A percentile compares a stretch with the other conserved stretches of the same genome.
These are phyloP conservation scores for Saccharomycopsis javanensis DNA, from an alignment of 805 yeast genomes.

Conservation along the genomic window DNA sequence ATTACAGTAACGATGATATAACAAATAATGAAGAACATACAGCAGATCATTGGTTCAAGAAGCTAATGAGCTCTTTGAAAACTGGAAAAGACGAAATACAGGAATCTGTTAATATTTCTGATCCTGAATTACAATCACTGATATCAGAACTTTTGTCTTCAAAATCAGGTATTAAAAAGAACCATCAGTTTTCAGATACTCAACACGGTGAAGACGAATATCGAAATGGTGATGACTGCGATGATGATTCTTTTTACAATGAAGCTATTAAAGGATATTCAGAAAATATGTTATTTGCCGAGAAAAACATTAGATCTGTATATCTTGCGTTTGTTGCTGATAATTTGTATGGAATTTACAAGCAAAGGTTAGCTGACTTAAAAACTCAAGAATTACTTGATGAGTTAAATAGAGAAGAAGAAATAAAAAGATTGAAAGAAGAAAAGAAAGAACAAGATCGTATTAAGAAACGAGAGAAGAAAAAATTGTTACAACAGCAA, in stretches of 20 bases:
- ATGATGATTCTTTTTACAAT: conserved; percentile 21
- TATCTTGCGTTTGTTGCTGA: conserved; percentile 11
- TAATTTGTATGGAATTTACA: conserved; percentile 3
- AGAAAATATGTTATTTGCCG: conserved; percentile 36
- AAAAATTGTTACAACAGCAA: conserved; percentile 14
- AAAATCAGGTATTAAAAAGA: neutral
- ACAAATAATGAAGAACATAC: neutral
- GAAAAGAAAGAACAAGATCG: conserved; percentile 17
- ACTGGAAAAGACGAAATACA: neutral
- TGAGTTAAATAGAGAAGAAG: conserved; percentile 16
- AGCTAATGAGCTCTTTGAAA: neutral
- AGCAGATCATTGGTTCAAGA: neutral
- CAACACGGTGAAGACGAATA: neutral
- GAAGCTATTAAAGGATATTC: conserved; percentile 35
- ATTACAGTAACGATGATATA: conserved; percentile 8
- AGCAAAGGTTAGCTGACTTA: conserved; percentile 18
- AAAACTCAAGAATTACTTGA: conserved; percentile 16
- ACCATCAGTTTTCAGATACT: neutral
- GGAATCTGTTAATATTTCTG: neutral
- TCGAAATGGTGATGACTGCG: conserved; percentile 30
- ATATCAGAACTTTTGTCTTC: neutral
- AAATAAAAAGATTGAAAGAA: conserved; percentile 13
- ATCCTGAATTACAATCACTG: neutral
- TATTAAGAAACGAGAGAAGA: conserved; percentile 17
- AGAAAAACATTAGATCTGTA: conserved; percentile 20